A percentile compares a stretch with the other conserved stretches of the same genome.
These are phyloP conservation scores for Phenoliferia sp. DNA, from an alignment of 1,284 basidiomycete species.

Conservation along the genomic window DNA sequence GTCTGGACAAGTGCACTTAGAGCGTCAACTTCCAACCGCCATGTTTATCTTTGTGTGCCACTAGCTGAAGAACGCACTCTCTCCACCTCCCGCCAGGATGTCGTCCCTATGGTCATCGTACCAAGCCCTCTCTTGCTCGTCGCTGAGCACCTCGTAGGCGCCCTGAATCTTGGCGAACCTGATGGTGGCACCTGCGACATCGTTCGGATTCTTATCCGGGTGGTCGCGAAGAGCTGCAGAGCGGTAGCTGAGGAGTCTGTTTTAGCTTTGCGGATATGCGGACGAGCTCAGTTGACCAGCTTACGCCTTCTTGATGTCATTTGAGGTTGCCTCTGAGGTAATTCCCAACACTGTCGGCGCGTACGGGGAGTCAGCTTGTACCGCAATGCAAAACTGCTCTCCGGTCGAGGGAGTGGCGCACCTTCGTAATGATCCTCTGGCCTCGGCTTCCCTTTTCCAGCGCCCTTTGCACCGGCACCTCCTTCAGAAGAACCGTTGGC, in stretches of 20 bases:
- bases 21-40: conserved; percentile 62
- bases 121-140: conserved; percentile 95
- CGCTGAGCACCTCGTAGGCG: conserved; percentile 83
- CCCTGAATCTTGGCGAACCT: conserved; percentile 85
- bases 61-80: neutral
- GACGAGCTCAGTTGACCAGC: conserved; percentile 1
- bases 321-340: conserved; percentile 23
- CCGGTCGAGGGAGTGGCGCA: neutral
- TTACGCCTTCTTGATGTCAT: conserved; percentile 39
- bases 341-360: conserved; percentile 34
- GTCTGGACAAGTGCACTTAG: conserved; percentile 40
- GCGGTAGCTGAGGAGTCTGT: conserved; percentile 22
- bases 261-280: neutral
- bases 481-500: conserved; percentile 4
- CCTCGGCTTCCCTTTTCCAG: neutral
- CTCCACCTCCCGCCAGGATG: conserved; percentile 34
- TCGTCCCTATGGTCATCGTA: conserved; percentile 92
- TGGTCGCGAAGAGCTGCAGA: conserved; percentile 42
- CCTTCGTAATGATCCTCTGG: conserved; percentile 21
- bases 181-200: conserved; percentile 70
- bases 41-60: no score
- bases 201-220: conserved; percentile 47
- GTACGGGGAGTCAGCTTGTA: neutral
- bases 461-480: neutral
- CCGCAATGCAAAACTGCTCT: no score